Percentiles rank a stretch among this genome's conserved stretches.
Conservation (phyloP, 2,329 filamentous ascomycete species). For the Emmonsiellopsis sp. region DNA sequence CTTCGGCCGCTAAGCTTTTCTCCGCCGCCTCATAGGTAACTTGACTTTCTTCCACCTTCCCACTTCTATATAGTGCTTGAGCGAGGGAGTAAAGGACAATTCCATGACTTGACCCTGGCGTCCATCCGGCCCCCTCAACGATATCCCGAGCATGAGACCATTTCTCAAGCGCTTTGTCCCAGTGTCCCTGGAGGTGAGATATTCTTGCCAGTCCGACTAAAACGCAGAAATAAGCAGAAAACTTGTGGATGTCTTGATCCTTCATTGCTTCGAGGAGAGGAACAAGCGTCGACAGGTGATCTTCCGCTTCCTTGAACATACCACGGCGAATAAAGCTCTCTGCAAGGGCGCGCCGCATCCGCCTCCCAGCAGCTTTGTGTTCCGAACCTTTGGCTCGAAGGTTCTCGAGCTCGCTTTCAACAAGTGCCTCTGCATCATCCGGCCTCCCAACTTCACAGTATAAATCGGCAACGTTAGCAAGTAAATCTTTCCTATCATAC, state of each 20-base stretch:
- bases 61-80: not conserved
- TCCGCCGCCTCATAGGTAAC: not conserved
- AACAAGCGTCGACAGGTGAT: not conserved
- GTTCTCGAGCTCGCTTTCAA: not conserved
- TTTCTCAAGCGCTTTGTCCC: slow-evolving; percentile 1
- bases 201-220: slow-evolving; percentile 1
- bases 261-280: not conserved
- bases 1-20: slow-evolving; percentile 4
- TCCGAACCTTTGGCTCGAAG: not conserved
- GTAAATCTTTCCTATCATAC: slow-evolving; percentile 5
- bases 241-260: not conserved
- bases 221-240: not conserved
- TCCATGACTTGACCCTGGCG: not conserved
- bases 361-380: not conserved
- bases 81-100: not conserved
- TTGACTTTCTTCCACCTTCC: not conserved
- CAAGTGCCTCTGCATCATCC: not conserved
- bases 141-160: not conserved
- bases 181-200: slow-evolving; percentile 6
- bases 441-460: not conserved
- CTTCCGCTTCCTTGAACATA: slow-evolving; percentile 1
- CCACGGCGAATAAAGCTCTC: not conserved
- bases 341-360: not conserved
- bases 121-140: not conserved
- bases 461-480: slow-evolving; percentile 5